Percentiles rank a stretch among this genome's conserved stretches.
These are phyloP conservation scores for Daedaleopsis sinensis DNA, from an alignment of 768 basidiomycete genomes.

Conservation along the genomic window DNA sequence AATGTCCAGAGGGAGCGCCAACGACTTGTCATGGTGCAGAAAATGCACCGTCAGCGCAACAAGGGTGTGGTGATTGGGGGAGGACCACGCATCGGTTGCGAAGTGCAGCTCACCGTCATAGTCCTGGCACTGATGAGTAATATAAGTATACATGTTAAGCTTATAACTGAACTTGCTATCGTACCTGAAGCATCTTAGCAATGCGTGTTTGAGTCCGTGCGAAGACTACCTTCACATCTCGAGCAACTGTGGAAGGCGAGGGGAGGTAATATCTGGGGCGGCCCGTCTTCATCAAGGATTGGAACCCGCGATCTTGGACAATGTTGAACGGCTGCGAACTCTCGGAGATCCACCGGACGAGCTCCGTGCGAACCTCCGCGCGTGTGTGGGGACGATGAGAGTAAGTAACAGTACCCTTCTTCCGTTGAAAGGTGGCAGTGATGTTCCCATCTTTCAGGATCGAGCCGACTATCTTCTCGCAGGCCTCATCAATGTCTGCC, in stretches of 20 bases:
- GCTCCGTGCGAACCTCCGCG: slow-evolving; percentile 33
- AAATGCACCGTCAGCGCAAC: not conserved
- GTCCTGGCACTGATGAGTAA: slow-evolving; percentile 14
- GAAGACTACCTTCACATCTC: slow-evolving; percentile 37
- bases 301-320: slow-evolving; percentile 38
- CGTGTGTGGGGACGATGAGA: slow-evolving; percentile 32
- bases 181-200: slow-evolving; percentile 24
- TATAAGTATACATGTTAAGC: not conserved
- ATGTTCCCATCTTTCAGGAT: too few relatives aligned
- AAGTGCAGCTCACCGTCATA: slow-evolving; percentile 33
- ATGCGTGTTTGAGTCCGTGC: slow-evolving; percentile 21
- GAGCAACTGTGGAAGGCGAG: slow-evolving; percentile 33
- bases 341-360: slow-evolving; percentile 41
- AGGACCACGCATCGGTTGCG: slow-evolving; percentile 19
- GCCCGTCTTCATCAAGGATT: slow-evolving; percentile 36
- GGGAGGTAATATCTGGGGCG: slow-evolving; percentile 40
- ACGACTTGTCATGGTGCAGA: not conserved
- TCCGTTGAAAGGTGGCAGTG: slow-evolving; percentile 30
- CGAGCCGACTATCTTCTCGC: too few relatives aligned
- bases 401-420: slow-evolving; percentile 35
- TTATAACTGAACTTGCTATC: slow-evolving; percentile 10
- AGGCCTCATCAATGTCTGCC: too few relatives aligned
- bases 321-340: slow-evolving; percentile 37
- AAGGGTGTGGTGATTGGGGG: not conserved
- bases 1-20: not conserved